A percentile compares a stretch with the other conserved stretches of the same genome.
These are phyloP conservation scores for Populus ilicifolia DNA, from an alignment of 345 rosid genomes.

Conservation along the genomic window DNA sequence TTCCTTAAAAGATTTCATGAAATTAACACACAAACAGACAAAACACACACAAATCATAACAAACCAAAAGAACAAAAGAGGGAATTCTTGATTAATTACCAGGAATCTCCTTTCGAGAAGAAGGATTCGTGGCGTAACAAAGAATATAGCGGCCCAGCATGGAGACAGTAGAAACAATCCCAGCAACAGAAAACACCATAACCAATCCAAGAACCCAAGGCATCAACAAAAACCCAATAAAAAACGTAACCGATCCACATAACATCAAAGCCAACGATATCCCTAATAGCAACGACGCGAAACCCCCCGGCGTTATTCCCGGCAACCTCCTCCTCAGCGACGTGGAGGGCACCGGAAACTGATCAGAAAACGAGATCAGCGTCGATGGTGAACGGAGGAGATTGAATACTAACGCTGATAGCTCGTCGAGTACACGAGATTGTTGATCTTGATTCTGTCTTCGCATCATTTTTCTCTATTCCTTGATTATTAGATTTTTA, in stretches of 20 bases:
- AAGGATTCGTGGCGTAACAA: conserved; percentile 46
- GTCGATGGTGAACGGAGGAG: conserved; percentile 68
- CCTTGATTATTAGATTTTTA: not conserved
- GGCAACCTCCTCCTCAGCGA: conserved; percentile 22
- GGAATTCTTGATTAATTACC: conserved; percentile 27
- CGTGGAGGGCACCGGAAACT: conserved; percentile 16
- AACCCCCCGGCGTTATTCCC: conserved; percentile 71
- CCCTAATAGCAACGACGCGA: conserved; percentile 79
- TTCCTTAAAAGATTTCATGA: not conserved
- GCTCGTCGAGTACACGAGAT: conserved; percentile 56
- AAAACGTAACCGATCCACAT: conserved; percentile 90
- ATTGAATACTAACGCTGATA: conserved; percentile 56
- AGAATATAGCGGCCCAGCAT: conserved; percentile 58
- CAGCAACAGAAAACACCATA: conserved; percentile 70
- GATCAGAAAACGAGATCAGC: conserved; percentile 42
- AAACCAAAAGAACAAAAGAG: not conserved
- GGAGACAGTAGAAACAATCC: conserved; percentile 66
- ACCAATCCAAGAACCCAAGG: conserved; percentile 87
- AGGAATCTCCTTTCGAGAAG: conserved; percentile 46
- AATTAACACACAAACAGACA: not conserved
- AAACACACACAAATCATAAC: not conserved
- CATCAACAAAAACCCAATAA: conserved; percentile 85
- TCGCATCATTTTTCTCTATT: conserved; percentile 38
- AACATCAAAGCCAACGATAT: conserved; percentile 74
- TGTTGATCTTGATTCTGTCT: conserved; percentile 50